Conservation (phyloP, 2,329 filamentous ascomycete genomes). For the Penicillium sp. region DNA sequence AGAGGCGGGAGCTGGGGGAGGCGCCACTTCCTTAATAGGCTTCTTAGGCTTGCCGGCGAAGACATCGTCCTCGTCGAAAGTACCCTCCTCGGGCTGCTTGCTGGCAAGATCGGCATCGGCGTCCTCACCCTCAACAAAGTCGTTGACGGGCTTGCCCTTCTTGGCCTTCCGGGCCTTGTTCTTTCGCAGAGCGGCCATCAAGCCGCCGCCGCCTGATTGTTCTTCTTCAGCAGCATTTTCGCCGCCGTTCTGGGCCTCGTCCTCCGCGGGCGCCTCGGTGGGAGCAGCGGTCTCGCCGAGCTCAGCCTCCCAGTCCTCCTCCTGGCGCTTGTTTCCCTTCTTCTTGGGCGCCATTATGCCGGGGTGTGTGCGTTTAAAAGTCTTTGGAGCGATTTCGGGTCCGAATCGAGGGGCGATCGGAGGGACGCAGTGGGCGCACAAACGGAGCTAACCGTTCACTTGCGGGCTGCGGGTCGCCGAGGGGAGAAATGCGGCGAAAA, state of each 20-base stretch:
- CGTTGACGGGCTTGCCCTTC: slow-evolving; percentile 75
- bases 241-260: slow-evolving; percentile 49
- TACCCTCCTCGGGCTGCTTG: slow-evolving; percentile 80
- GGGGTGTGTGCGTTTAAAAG: slow-evolving; percentile 1
- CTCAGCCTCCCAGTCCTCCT: slow-evolving; percentile 94
- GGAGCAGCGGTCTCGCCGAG: slow-evolving; percentile 71
- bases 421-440: slow-evolving; percentile 25
- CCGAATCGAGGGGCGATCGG: slow-evolving; percentile 20
- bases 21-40: slow-evolving; percentile 46
- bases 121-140: slow-evolving; percentile 71
- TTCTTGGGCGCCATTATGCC: slow-evolving; percentile 85
- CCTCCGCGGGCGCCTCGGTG: slow-evolving; percentile 45
- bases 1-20: slow-evolving; percentile 46
- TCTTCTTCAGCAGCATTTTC: slow-evolving; percentile 59
- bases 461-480: slow-evolving; percentile 13
- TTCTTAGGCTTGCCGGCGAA: slow-evolving; percentile 78
- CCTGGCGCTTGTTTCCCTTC: slow-evolving; percentile 82
- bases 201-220: slow-evolving; percentile 62
- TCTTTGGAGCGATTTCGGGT: slow-evolving; percentile 5
- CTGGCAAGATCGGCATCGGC: slow-evolving; percentile 51
- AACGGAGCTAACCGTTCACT: slow-evolving; percentile 32
- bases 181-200: slow-evolving; percentile 79
- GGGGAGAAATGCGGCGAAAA: slow-evolving; percentile 6
- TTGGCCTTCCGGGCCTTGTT: slow-evolving; percentile 87
- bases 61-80: slow-evolving; percentile 80